Conservation (phyloP, 1,139 yeast species). For the Pneumocystis sp. region DNA sequence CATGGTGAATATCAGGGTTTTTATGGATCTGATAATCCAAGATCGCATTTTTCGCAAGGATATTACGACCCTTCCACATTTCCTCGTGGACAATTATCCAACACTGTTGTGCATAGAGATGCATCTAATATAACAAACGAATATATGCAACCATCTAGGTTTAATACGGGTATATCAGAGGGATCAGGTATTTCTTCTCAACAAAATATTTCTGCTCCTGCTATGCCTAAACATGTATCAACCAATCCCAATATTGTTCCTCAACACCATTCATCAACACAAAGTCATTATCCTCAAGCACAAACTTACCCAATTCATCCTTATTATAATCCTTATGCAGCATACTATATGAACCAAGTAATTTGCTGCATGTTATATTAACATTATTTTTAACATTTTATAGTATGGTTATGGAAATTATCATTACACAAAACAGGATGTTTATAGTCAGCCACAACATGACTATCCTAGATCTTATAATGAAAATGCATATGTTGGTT, state of each 20-base stretch:
- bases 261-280: background rate
- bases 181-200: background rate
- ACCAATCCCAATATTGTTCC: background rate
- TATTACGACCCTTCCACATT: conserved; percentile 1
- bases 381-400: background rate
- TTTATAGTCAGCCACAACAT: background rate
- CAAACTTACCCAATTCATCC: conserved; percentile 3
- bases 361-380: background rate
- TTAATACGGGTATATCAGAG: background rate
- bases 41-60: background rate
- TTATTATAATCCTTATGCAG: conserved; percentile 3
- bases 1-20: conserved; percentile 1
- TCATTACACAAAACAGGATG: background rate
- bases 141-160: background rate
- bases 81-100: background rate
- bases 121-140: background rate
- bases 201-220: background rate
- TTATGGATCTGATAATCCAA: background rate
- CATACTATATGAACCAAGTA: conserved; percentile 2
- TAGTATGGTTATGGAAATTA: background rate
- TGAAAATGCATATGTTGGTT: background rate
- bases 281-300: background rate
- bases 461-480: background rate
- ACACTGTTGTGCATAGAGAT: background rate
- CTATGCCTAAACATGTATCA: background rate